Evolutionary conservation across 2,329 filamentous ascomycete species (phyloP), one percentile per base, ranked within the genome.

Genomic region (Escovopsis sp.): DNA sequence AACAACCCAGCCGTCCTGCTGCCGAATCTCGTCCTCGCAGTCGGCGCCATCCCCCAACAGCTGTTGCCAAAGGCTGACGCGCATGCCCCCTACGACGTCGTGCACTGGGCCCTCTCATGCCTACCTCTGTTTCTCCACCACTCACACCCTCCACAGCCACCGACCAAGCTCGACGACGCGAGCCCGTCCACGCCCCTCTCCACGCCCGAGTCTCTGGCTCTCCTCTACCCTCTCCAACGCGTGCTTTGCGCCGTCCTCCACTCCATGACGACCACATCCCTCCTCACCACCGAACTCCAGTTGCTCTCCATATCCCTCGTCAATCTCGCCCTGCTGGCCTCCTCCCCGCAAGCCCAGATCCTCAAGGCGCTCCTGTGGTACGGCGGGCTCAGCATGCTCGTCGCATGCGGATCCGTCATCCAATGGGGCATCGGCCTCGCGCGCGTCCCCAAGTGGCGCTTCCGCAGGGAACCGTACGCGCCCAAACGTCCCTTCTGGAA

Each of bases 401-500:
- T 88, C 4, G 61, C 72, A 5, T 92, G 85, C 50, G 72, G 74
- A 21, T 68, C 76, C 21, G 72, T 90, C 11, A 72, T 96, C 26
- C 70, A 69, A 47, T 92, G 84, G 81, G 86, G 83, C 31, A 79
- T 96, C 35, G 71, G 79, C 18, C 62, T 98, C 41, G 87, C 88
- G 34, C 71, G 88, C 38, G 83, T 96, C 14, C 90, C 90, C 3
- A 85, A 76, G 47, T 94, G 88, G 85, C 81, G 87, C 30, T 87
- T 96, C 48, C 71, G 75, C 46, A 72, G 76, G 37, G 27, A 36
- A 60, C 66, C 14, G 53, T 60, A 2, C 52, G 50, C 21, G 47
- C 37, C 55, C 58, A 45, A 53, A 57, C 38, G 41, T 50, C 26
- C 47, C 41, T 52, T 45, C 35, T 63, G 44, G 49, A 65, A 46